Percentiles rank a stretch among this genome's conserved stretches.
phyloP scores from a whole-genome alignment of 164 flowering plant genomes.

The Protea cynaroides region DNA sequence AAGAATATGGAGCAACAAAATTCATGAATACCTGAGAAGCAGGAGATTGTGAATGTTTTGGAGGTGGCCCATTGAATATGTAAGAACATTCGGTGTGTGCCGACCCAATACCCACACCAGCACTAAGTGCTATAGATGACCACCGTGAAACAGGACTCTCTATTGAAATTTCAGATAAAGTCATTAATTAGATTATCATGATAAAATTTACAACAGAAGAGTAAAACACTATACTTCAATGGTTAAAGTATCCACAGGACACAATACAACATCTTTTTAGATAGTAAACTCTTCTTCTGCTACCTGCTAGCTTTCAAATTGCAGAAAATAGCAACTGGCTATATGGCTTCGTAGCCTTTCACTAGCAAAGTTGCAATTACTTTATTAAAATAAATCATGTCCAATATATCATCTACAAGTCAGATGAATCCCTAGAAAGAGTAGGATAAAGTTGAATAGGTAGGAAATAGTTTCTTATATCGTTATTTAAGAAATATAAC shows the following conservation, averaged over 20 bases:
- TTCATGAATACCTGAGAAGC: slow-evolving; percentile 24
- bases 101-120: slow-evolving; percentile 86
- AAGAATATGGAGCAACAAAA: too few relatives aligned
- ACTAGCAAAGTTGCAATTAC: too few relatives aligned
- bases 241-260: too few relatives aligned
- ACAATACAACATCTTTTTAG: not conserved
- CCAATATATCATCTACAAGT: not conserved
- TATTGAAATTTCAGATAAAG: slow-evolving; percentile 15
- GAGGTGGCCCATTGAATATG: slow-evolving; percentile 41
- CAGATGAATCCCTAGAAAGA: not conserved
- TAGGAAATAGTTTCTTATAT: too few relatives aligned
- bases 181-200: not conserved
- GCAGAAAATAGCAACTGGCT: too few relatives aligned
- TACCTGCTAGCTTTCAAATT: not conserved
- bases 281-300: not conserved
- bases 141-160: slow-evolving; percentile 91
- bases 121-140: slow-evolving; percentile 92
- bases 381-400: too few relatives aligned
- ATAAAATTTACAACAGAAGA: not conserved
- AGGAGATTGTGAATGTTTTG: slow-evolving; percentile 24
- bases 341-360: too few relatives aligned
- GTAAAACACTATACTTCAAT: too few relatives aligned
- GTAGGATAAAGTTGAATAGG: not conserved
- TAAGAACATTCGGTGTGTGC: slow-evolving; percentile 81
- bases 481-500: too few relatives aligned